phyloP scores from a whole-genome alignment of 31 red algal species.

The Pterothamnion heteromorphum region DNA sequence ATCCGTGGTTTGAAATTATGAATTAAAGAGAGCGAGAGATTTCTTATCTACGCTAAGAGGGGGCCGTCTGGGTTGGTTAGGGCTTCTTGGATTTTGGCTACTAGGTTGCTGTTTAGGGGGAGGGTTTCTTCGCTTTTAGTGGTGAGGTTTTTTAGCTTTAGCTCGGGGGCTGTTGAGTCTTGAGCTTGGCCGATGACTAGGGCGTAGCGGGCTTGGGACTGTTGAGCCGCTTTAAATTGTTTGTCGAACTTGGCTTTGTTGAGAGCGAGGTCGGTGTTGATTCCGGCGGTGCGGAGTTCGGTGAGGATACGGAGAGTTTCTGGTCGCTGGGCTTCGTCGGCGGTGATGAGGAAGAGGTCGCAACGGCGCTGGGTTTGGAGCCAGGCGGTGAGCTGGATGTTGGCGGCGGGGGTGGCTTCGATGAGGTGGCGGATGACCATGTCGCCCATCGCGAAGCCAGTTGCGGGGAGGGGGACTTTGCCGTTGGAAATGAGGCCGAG shows the following conservation, averaged over 20 bases:
- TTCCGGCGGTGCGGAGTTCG: conserved; percentile 16
- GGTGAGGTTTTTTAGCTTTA: background rate
- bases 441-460: conserved; percentile 26
- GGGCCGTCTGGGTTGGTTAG: too few relatives aligned
- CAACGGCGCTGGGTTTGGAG: background rate
- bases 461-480: background rate
- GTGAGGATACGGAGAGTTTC: background rate
- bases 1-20: too few relatives aligned
- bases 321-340: background rate
- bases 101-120: background rate
- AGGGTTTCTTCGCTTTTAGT: background rate
- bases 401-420: background rate
- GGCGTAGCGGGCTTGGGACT: background rate
- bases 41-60: too few relatives aligned
- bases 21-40: too few relatives aligned
- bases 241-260: background rate
- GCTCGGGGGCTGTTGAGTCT: too few relatives aligned
- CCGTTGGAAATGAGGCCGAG: background rate
- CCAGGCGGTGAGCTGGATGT: background rate
- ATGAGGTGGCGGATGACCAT: conserved; percentile 9
- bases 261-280: background rate
- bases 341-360: background rate
- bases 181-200: background rate
- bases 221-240: background rate
- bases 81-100: too few relatives aligned